phyloP scores from a whole-genome alignment of 1,284 basidiomycete species.

The Malassezia restricta region DNA sequence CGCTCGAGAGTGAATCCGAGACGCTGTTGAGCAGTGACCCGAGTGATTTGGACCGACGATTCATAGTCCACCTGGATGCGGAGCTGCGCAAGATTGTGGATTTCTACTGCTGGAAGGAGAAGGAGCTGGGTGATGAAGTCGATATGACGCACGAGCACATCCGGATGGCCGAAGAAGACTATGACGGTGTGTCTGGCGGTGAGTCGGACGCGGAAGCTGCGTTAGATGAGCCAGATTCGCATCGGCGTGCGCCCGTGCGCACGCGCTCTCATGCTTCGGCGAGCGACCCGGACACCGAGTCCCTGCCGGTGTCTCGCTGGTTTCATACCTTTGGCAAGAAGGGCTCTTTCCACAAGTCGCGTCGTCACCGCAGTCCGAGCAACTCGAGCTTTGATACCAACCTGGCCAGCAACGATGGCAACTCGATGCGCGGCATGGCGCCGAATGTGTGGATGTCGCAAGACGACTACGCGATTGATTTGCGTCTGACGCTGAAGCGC shows the following conservation, averaged over 20 bases:
- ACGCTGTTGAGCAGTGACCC: constrained; percentile 21
- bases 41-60: constrained; percentile 33
- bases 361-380: background rate
- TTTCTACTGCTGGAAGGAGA: constrained; percentile 59
- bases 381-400: constrained; percentile 7
- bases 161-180: constrained; percentile 29
- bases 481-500: constrained; percentile 79
- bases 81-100: constrained; percentile 69
- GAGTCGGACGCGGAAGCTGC: constrained; percentile 53
- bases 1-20: constrained; percentile 35
- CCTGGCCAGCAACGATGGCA: constrained; percentile 18
- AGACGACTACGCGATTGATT: constrained; percentile 74
- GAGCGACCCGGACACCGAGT: constrained; percentile 5
- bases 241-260: background rate
- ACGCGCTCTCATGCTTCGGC: background rate
- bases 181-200: constrained; percentile 48
- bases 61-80: constrained; percentile 57
- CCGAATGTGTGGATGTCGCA: constrained; percentile 58
- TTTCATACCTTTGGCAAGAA: constrained; percentile 9
- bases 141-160: constrained; percentile 27
- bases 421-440: constrained; percentile 15
- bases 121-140: constrained; percentile 49
- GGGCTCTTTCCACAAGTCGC: constrained; percentile 5
- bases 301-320: constrained; percentile 6
- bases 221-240: constrained; percentile 47